Base-by-base conservation (phyloP, 305 asterid genomes). In the Rubia peregrina region DNA sequence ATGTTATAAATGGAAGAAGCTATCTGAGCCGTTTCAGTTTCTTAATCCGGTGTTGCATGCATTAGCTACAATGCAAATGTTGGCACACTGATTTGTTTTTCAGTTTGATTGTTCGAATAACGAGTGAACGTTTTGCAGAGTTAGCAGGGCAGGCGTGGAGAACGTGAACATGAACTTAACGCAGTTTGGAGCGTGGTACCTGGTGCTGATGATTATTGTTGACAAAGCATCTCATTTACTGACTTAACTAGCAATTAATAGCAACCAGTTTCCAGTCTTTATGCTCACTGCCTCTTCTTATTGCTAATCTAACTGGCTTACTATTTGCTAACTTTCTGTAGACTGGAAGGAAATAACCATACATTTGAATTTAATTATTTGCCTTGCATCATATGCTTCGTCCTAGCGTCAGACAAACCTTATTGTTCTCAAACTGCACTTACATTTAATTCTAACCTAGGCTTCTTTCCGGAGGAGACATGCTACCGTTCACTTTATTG, bases 61-160 rank as follows among this genome's bases (percentile, higher is more conserved):
- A 48, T 48, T 68, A 21, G 40, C 70, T 46, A 21, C 70, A 30
- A 12, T 65, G 40, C 17, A 30, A 43, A 26, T 12, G 10, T 46
- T 46, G 57, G 44, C 43, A 67, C 14, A 67, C 61, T 57, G 19
- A 7, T 11, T 6, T 53, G 43, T 11, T n/a, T 14, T 17, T 0
- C 22, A 41, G 11, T 6, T 33, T 30, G 17, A 44, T 63, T 55
- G 43, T 65, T 16, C 60, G 7, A 48, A 36, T 61, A 40, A 49
- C 13, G 13, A 43, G 55, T 42, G 36, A 16, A 14, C 36, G 71
- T 64, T 49, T 71, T 70, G 80, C 84, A 83, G 95, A 87, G 79
- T 33, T 83, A 78, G 82, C 76, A 81, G 77, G 77, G 75, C 70
- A 82, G 81, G 61, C 78, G 74, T 75, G 76, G 65, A 82, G 80